Conservation (phyloP, 768 basidiomycete species). For the Xerocomellus dryophilus region DNA sequence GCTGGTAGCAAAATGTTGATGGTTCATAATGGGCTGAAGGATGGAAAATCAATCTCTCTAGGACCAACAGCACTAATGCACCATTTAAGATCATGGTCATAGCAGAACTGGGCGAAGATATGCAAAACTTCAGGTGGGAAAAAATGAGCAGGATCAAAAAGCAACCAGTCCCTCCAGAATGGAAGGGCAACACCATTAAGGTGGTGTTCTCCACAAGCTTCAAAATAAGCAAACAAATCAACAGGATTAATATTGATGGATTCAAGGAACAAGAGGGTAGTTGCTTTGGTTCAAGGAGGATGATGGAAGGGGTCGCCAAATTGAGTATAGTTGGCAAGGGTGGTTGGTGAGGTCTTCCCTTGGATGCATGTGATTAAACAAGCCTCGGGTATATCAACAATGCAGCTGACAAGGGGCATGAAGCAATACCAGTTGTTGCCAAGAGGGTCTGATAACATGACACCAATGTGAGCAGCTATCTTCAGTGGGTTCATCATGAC, state of each 20-base stretch:
- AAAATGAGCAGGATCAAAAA: conserved; percentile 34
- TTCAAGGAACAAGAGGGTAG: conserved; percentile 19
- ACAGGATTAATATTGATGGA: background rate
- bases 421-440: conserved; percentile 23
- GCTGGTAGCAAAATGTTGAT: background rate
- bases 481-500: conserved; percentile 19
- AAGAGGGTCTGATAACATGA: conserved; percentile 22
- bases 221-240: background rate
- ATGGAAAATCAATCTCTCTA: conserved; percentile 10
- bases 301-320: conserved; percentile 34
- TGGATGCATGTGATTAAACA: conserved; percentile 29
- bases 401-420: conserved; percentile 30
- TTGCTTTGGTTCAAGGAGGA: conserved; percentile 18
- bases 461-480: conserved; percentile 9
- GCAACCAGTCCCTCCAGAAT: conserved; percentile 39
- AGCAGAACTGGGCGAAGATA: conserved; percentile 37
- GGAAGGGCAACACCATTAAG: conserved; percentile 18
- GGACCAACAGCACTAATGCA: conserved; percentile 30
- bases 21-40: background rate
- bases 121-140: conserved; percentile 39
- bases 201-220: background rate
- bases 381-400: conserved; percentile 34
- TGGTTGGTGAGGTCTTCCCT: conserved; percentile 32
- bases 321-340: conserved; percentile 29
- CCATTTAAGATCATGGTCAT: conserved; percentile 42